Conservation (phyloP, 305 asterid genomes). For the Fraxinus paxiana region DNA sequence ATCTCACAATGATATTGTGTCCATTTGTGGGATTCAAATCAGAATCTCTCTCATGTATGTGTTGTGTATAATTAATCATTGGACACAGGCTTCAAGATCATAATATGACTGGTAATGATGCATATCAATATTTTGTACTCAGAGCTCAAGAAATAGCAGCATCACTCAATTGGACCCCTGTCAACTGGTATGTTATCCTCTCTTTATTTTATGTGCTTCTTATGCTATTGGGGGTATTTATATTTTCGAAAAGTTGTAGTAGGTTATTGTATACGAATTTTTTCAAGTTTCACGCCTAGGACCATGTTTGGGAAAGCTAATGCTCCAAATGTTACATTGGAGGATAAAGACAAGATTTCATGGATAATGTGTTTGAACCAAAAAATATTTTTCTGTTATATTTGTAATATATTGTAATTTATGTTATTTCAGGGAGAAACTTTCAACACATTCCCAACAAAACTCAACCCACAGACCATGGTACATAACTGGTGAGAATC, state of each 20-base stretch:
- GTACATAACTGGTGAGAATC: constrained; percentile 80
- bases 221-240: neutral
- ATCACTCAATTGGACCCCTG: constrained; percentile 74
- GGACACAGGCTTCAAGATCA: too few species aligned
- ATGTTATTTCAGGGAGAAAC: constrained; percentile 72
- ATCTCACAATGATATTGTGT: too few species aligned
- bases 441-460: constrained; percentile 61
- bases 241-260: neutral
- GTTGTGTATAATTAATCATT: too few species aligned
- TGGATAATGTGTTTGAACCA: neutral
- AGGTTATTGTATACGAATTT: neutral
- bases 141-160: constrained; percentile 87
- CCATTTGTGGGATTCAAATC: too few species aligned
- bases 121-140: constrained; percentile 82
- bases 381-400: neutral
- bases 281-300: neutral
- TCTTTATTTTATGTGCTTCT: neutral
- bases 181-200: constrained; percentile 64
- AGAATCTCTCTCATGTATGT: too few species aligned
- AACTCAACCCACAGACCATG: constrained; percentile 71
- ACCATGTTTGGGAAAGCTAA: neutral
- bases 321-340: neutral
- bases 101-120: constrained; percentile 68
- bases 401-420: constrained; percentile 15
- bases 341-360: neutral